Conservation (phyloP, 495 filamentous ascomycete species). For the Penicillium pulvis region DNA sequence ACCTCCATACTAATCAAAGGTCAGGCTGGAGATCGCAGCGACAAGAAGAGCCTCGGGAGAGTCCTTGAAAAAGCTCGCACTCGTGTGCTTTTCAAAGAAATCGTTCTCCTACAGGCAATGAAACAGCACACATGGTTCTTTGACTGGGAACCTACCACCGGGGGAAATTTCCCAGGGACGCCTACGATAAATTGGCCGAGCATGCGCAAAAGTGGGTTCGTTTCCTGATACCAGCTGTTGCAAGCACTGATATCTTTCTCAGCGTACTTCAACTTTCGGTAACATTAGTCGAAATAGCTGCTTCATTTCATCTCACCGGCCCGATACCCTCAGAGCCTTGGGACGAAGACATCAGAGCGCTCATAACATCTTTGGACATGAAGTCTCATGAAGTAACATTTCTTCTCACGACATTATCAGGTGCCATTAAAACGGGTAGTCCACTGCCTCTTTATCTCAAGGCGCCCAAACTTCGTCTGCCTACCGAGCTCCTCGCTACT, state of each 20-base stretch:
- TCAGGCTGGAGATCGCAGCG: slow-evolving; percentile 53
- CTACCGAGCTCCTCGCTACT: slow-evolving; percentile 2
- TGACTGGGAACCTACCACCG: slow-evolving; percentile 36
- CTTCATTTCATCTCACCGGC: not conserved
- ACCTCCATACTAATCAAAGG: slow-evolving; percentile 57
- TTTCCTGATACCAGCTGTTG: slow-evolving; percentile 44
- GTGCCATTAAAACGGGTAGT: slow-evolving; percentile 3
- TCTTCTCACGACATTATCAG: slow-evolving; percentile 39
- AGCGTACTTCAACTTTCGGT: slow-evolving; percentile 25
- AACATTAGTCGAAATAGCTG: slow-evolving; percentile 1
- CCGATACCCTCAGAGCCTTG: slow-evolving; percentile 17
- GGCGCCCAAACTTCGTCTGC: slow-evolving; percentile 4
- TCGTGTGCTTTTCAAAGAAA: slow-evolving; percentile 37
- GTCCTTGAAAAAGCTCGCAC: slow-evolving; percentile 24
- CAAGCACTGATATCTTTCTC: slow-evolving; percentile 57
- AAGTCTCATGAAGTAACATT: slow-evolving; percentile 63
- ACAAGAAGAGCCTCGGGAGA: slow-evolving; percentile 11
- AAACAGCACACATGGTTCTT: slow-evolving; percentile 36
- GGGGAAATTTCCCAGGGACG: slow-evolving; percentile 37
- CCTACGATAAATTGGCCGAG: slow-evolving; percentile 34
- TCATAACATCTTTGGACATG: slow-evolving; percentile 42
- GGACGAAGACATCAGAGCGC: slow-evolving; percentile 28
- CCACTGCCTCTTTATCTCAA: slow-evolving; percentile 8
- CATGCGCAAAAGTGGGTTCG: slow-evolving; percentile 52
- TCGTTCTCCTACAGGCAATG: slow-evolving; percentile 33